A percentile compares a stretch with the other conserved stretches of the same genome.
Conservation (phyloP, 805 yeast genomes). For the Zygoascus tannicola region DNA sequence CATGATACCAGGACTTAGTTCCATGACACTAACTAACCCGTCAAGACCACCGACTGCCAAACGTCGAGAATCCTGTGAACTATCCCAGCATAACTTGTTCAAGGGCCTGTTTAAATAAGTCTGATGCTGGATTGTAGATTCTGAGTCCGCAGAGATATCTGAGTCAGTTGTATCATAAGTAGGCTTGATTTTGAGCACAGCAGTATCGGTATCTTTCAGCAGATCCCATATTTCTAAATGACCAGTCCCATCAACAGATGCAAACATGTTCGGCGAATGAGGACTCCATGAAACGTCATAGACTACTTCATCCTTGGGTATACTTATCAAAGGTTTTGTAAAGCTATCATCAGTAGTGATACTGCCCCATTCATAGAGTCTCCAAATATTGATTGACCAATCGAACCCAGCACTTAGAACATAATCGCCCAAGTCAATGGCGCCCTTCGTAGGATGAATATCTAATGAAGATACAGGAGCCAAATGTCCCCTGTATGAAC, state of each 20-base stretch:
- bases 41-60: conserved; percentile 29
- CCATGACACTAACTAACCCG: conserved; percentile 26
- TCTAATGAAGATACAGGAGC: conserved; percentile 29
- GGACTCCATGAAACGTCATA: conserved; percentile 34
- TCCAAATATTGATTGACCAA: conserved; percentile 32
- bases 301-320: conserved; percentile 25
- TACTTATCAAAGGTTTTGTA: conserved; percentile 17
- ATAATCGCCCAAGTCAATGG: conserved; percentile 21
- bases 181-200: conserved; percentile 19
- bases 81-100: conserved; percentile 27
- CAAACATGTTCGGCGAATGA: conserved; percentile 27
- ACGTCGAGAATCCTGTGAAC: conserved; percentile 12
- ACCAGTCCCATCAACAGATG: conserved; percentile 28
- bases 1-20: conserved; percentile 12
- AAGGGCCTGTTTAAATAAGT: conserved; percentile 17
- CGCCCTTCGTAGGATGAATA: conserved; percentile 21
- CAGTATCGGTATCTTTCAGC: conserved; percentile 22
- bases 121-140: not conserved
- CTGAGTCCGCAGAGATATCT: not conserved
- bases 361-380: conserved; percentile 3
- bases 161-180: not conserved
- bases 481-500: conserved; percentile 24
- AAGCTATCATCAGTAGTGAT: not conserved
- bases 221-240: conserved; percentile 33
- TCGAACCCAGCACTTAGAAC: conserved; percentile 29